These are phyloP conservation scores for Camellia lanceoleosa DNA, from an alignment of 148 eudicot genomes.

Conservation along the genomic window DNA sequence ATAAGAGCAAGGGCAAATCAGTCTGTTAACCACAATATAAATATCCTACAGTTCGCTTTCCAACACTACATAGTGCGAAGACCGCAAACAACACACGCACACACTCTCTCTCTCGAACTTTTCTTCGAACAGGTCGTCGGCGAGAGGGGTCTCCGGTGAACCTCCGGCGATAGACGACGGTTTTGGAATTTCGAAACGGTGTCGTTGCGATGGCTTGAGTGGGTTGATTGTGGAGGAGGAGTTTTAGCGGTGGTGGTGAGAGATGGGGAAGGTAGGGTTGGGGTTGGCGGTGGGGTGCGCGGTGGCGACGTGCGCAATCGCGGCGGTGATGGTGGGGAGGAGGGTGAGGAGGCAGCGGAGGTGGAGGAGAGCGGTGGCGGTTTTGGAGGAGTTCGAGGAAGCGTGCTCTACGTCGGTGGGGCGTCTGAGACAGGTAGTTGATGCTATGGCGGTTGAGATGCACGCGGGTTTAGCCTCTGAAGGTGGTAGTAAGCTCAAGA, in stretches of 20 bases:
- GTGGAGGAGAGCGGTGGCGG: conserved; percentile 63
- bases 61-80: conserved; percentile 45
- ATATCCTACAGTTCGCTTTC: conserved; percentile 55
- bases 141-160: conserved; percentile 9
- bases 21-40: conserved; percentile 48
- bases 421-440: conserved; percentile 77
- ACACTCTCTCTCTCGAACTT: conserved; percentile 11
- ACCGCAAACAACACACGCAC: conserved; percentile 25
- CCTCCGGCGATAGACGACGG: not conserved
- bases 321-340: conserved; percentile 69
- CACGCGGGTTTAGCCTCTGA: conserved; percentile 97
- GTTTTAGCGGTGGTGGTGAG: not conserved
- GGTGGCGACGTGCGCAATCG: conserved; percentile 62
- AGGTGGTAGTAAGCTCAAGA: conserved; percentile 93
- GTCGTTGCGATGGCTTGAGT: conserved; percentile 18
- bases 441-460: conserved; percentile 99
- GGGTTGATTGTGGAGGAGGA: not conserved
- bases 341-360: conserved; percentile 51
- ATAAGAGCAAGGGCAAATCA: conserved; percentile 30
- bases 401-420: conserved; percentile 54
- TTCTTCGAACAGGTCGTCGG: conserved; percentile 34
- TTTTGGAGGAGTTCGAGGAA: conserved; percentile 62
- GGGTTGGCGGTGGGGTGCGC: conserved; percentile 60
- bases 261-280: conserved; percentile 64
- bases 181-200: not conserved